Evolutionary conservation across 306 rosid species (phyloP).

Genomic region (Prunus mume): DNA sequence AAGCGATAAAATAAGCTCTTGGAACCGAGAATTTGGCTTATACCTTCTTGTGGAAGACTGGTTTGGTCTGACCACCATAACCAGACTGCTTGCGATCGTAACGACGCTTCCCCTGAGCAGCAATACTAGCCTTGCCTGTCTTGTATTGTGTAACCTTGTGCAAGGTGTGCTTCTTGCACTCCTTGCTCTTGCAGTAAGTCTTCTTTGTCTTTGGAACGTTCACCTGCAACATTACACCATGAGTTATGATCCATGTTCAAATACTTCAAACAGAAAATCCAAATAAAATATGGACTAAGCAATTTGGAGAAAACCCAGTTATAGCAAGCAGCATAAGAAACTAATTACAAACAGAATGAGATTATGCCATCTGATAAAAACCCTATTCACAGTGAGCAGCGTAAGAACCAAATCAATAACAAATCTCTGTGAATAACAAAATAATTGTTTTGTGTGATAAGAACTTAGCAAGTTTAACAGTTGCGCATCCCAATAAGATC

Average conservation of each 20-base stretch:
- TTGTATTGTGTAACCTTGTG: conserved; percentile 54
- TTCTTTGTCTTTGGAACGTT: conserved; percentile 45
- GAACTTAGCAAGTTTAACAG: no score
- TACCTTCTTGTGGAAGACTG: conserved; percentile 44
- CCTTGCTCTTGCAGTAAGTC: conserved; percentile 45
- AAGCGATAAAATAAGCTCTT: background rate
- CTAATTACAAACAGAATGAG: background rate
- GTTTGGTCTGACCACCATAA: conserved; percentile 51
- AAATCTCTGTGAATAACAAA: background rate
- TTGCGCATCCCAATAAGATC: no score
- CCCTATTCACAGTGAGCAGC: background rate
- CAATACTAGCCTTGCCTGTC: conserved; percentile 50
- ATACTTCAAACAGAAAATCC: background rate
- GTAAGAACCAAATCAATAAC: background rate
- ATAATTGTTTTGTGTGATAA: no score
- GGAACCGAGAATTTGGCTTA: background rate
- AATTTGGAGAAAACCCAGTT: background rate
- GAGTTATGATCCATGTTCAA: background rate
- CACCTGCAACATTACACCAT: conserved; percentile 10
- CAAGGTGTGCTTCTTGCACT: conserved; percentile 53
- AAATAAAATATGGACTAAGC: background rate
- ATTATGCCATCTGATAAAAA: background rate
- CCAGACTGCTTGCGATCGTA: conserved; percentile 54
- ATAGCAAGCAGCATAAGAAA: no score
- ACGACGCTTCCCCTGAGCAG: conserved; percentile 51